Base-by-base conservation (phyloP, 257 asterid genomes). In the Apocynum venetum region DNA sequence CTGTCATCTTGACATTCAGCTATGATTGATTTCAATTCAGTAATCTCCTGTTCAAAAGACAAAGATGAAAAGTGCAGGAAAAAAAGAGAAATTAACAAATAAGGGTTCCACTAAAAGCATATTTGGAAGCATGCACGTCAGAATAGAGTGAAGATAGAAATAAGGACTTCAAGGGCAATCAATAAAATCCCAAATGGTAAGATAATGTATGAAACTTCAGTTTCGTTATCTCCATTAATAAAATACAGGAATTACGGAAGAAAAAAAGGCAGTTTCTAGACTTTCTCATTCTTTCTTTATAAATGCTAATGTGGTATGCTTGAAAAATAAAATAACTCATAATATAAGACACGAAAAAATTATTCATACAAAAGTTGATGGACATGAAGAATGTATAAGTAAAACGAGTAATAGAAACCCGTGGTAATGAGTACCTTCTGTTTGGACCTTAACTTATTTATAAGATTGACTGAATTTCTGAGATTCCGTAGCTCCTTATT, bases 401-500 rank as follows among this genome's bases (percentile, higher is more conserved):
- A 17, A 5, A 44, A 43, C 5, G 36, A 41, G 11, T 67, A 15
- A 56, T 20, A 67, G 72, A 67, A 67, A 43, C 71, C 6, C 36
- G 13, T 40, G 66, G 61, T 38, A 47, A 10, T 31, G n/a, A 79
- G 40, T 80, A 95, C 98, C 97, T 90, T 87, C 81, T 89, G 91
- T 76, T 81, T 89, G 79, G 88, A 86, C 81, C 98, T 87, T 87
- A 91, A 79, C 77, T 91, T 85, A 74, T 84, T 80, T 75, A 91
- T 89, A 46, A 89, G 83, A 70, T 90, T 87, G 20, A 89, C 80
- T 19, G 91, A 85, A 81, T 83, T 84, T 46, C 89, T 93, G 80
- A 93, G 92, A 84, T 83, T 93, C 86, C 89, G 90, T 40, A 95
- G 88, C 90, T 95, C 98, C 80, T 93, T 95, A 76, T 93, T 93